These are phyloP conservation scores for Pseudogymnoascus sp. DNA, from an alignment of 2,329 filamentous ascomycete genomes.

Conservation along the genomic window DNA sequence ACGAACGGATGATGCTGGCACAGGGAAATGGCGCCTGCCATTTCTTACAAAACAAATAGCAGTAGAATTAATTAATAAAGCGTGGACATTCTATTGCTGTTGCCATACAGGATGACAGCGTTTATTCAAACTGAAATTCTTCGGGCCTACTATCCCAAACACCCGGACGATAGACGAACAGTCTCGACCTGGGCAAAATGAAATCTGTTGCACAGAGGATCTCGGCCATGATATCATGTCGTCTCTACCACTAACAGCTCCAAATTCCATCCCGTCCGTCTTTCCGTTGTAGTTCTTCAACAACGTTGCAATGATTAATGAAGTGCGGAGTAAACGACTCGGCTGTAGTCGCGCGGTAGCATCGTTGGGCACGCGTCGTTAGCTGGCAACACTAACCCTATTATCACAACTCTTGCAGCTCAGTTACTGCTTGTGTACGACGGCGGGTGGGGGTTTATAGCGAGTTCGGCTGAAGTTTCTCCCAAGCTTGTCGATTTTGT, in stretches of 20 bases:
- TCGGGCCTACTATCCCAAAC: background rate
- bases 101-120: background rate
- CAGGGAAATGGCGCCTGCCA: background rate
- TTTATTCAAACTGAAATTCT: background rate
- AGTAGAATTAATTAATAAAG: background rate
- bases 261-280: background rate
- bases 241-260: background rate
- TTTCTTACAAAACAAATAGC: background rate
- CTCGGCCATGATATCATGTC: background rate
- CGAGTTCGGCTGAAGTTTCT: constrained; percentile 1
- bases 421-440: background rate
- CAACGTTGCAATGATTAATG: background rate
- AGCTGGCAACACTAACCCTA: background rate
- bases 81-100: background rate
- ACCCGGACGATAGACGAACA: background rate
- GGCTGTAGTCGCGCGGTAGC: background rate
- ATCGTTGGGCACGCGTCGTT: background rate
- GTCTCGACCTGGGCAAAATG: background rate
- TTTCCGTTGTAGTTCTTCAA: background rate
- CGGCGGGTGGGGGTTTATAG: background rate
- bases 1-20: background rate
- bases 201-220: background rate
- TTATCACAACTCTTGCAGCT: constrained; percentile 2
- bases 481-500: constrained; percentile 1
- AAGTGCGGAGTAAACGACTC: background rate